Base-by-base conservation (phyloP, 2,329 filamentous ascomycete species). In the Claviceps purpurea region DNA sequence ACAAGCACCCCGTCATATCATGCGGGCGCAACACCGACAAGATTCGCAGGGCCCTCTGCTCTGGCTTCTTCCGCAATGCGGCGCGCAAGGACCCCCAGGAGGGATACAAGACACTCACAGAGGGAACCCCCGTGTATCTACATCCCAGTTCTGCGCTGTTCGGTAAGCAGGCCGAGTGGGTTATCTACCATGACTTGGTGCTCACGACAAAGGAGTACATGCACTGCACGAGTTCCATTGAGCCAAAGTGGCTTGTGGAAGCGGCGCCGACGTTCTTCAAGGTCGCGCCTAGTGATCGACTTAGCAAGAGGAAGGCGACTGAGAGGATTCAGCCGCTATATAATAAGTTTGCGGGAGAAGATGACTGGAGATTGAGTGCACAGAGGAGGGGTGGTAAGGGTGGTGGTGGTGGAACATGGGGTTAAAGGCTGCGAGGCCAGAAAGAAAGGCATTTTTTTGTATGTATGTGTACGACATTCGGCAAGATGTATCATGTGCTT, bases 191-290 rank as follows among this genome's bases (percentile, higher is more conserved):
- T 63, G 84, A 82, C 50, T 74, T 98, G 20, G 88, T 97, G 7
- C 77, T 97, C 60, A 98, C 93, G 24, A 94, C 87, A 24, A 91
- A 95, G 71, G 93, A 98, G 71, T 98, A 97, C 69, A 97, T 98
- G 93, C 90, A 95, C 63, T 87, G 81, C 64, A 93, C 89, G 14
- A 95, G 89, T 3, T 79, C 80, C 4, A 97, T 98, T 61, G 93
- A 98, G 70, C 91, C 93, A 8, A 95, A 95, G 63, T 85, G 82
- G 82, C 78, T 98, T 22, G 89, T 97, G 1, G 90, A 96, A 62
- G 91, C 90, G 13, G 93, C 94, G n/a, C 93, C 94, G 10, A 96
- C 89, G 0, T 98, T 97, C 73, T 98, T 97, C 81, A 95, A 95
- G 77, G 89, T 97, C 4, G 91, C 93, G 18, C 83, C 87, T 0